Evolutionary conservation across 2,329 filamentous ascomycete genomes (phyloP).

Genomic region (Talaromyces islandicus): DNA sequence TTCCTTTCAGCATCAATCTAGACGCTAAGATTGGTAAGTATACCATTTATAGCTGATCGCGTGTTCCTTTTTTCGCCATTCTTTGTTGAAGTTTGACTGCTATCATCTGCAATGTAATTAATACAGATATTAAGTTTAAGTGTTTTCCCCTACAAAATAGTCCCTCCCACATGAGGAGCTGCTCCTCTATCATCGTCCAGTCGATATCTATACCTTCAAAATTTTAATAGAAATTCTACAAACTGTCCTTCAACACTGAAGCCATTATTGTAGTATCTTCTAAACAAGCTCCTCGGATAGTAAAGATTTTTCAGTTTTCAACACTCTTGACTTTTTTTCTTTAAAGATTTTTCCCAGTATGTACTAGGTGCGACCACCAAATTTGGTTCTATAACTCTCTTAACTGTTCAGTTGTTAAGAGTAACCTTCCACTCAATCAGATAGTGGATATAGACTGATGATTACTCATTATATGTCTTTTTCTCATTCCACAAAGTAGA

Average conservation of each 20-base stretch:
- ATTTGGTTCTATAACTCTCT: constrained; percentile 23
- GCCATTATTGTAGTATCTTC: constrained; percentile 17
- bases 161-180: constrained; percentile 13
- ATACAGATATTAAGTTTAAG: not conserved
- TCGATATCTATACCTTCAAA: constrained; percentile 18
- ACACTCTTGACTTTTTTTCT: constrained; percentile 12
- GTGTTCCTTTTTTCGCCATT: not conserved
- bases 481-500: not conserved
- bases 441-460: constrained; percentile 13
- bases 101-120: not conserved
- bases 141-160: not conserved
- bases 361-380: constrained; percentile 13
- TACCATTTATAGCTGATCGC: not conserved
- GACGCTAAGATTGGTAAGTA: not conserved
- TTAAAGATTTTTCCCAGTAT: constrained; percentile 15
- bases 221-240: constrained; percentile 13
- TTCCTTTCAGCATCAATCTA: not conserved
- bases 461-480: constrained; percentile 18
- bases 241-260: constrained; percentile 14
- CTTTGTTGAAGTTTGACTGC: not conserved
- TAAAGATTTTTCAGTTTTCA: constrained; percentile 12
- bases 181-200: constrained; percentile 16
- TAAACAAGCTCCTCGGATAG: constrained; percentile 14
- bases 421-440: constrained; percentile 19
- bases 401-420: constrained; percentile 20